These are phyloP conservation scores for Sisymbrium irio DNA, from an alignment of 345 rosid species.

Conservation along the genomic window DNA sequence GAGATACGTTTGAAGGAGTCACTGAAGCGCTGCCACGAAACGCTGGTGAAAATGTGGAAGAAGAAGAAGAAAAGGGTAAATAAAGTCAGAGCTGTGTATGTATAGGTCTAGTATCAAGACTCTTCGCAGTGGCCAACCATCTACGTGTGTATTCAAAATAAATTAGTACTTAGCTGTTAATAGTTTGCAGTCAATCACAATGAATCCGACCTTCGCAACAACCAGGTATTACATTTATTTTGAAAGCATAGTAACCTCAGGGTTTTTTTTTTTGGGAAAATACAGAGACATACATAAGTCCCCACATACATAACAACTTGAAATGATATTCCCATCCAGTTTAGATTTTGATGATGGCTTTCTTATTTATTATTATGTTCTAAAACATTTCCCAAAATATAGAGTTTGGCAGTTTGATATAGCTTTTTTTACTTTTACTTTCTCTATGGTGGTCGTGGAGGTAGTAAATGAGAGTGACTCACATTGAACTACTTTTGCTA, in stretches of 20 bases:
- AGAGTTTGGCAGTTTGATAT: too few relatives aligned
- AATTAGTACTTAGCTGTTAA: background rate
- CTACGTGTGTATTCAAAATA: background rate
- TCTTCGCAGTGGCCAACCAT: background rate
- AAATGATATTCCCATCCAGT: too few relatives aligned
- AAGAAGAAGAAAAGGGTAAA: background rate
- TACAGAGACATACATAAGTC: too few relatives aligned
- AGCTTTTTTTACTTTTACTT: background rate
- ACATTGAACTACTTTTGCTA: background rate
- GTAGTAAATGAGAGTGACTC: background rate
- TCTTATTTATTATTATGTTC: too few relatives aligned
- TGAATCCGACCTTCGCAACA: background rate
- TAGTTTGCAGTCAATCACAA: background rate
- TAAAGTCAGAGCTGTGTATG: background rate
- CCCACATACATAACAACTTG: too few relatives aligned
- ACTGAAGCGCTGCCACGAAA: too few relatives aligned
- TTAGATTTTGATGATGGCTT: too few relatives aligned
- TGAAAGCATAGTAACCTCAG: background rate
- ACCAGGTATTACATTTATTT: background rate
- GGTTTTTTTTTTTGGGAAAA: too few relatives aligned
- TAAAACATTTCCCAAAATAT: too few relatives aligned
- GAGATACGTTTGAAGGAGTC: too few relatives aligned
- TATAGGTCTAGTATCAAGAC: too few relatives aligned
- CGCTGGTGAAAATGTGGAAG: background rate
- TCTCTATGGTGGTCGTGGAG: background rate